phyloP scores from a whole-genome alignment of 495 filamentous ascomycete genomes.

The Glonium stellatum region DNA sequence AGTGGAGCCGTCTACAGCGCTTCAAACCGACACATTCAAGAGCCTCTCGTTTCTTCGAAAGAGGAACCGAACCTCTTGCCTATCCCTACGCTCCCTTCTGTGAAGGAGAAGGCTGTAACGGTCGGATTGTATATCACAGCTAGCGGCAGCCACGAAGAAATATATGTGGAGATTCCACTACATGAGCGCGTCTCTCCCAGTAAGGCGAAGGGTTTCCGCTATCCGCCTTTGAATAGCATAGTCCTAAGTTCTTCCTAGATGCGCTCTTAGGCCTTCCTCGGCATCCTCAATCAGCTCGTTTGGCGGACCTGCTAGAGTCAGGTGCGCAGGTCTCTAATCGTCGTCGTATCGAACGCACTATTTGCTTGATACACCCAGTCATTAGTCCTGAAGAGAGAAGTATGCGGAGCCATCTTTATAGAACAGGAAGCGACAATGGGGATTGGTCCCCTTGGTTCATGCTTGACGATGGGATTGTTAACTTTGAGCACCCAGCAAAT shows the following conservation, averaged over 20 bases:
- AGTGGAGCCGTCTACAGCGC: too few species aligned
- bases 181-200: constrained; percentile 2
- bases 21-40: too few species aligned
- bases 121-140: constrained; percentile 10
- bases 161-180: constrained; percentile 12
- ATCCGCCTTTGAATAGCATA: too few species aligned
- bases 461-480: constrained; percentile 10
- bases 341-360: background rate
- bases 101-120: background rate
- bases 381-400: constrained; percentile 7
- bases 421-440: background rate
- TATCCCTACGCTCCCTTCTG: too few species aligned
- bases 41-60: too few species aligned
- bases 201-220: too few species aligned
- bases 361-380: constrained; percentile 9
- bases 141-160: background rate
- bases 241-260: too few species aligned
- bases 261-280: background rate
- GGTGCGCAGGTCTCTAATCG: background rate
- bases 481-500: constrained; percentile 12
- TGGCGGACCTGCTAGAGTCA: background rate
- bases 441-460: constrained; percentile 13
- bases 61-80: too few species aligned
- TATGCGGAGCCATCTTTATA: background rate
- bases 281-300: background rate